Evolutionary conservation across 2,329 filamentous ascomycete genomes (phyloP).

Genomic region (Thielaviopsis punctulata): DNA sequence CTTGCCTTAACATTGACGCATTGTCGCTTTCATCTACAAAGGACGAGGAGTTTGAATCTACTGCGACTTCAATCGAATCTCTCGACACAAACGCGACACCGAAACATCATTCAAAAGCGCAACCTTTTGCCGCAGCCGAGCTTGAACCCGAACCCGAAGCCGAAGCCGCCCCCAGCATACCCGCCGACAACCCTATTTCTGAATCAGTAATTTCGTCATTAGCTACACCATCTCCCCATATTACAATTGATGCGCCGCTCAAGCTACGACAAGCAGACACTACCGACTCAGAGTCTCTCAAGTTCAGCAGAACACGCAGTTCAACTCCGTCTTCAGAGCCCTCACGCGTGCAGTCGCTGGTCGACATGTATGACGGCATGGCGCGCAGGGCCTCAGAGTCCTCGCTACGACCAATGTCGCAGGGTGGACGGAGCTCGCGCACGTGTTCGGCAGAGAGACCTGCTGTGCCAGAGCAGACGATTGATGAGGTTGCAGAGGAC

Average conservation of each 20-base stretch:
- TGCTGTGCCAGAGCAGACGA: not conserved
- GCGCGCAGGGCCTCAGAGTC: slow-evolving; percentile 13
- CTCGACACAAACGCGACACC: not conserved
- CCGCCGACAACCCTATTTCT: not conserved
- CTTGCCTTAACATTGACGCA: slow-evolving; percentile 2
- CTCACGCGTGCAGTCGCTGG: slow-evolving; percentile 27
- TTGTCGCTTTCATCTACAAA: not conserved
- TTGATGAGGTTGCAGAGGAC: not conserved
- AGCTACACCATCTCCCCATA: not conserved
- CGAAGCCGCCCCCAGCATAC: not conserved
- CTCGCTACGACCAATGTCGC: not conserved
- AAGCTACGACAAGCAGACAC: not conserved
- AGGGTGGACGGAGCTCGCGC: not conserved
- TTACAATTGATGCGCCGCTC: not conserved
- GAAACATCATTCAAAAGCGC: not conserved
- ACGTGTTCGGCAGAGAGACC: not conserved
- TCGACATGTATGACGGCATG: slow-evolving; percentile 33
- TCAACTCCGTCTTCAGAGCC: slow-evolving; percentile 3
- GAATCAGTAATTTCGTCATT: not conserved
- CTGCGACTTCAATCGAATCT: slow-evolving; percentile 4
- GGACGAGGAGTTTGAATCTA: slow-evolving; percentile 2
- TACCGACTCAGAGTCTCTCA: slow-evolving; percentile 1
- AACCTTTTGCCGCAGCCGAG: no score
- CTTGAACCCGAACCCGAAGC: no score
- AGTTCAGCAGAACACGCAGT: not conserved